phyloP scores from a whole-genome alignment of 1,139 yeast genomes.

The Pichia sp. region DNA sequence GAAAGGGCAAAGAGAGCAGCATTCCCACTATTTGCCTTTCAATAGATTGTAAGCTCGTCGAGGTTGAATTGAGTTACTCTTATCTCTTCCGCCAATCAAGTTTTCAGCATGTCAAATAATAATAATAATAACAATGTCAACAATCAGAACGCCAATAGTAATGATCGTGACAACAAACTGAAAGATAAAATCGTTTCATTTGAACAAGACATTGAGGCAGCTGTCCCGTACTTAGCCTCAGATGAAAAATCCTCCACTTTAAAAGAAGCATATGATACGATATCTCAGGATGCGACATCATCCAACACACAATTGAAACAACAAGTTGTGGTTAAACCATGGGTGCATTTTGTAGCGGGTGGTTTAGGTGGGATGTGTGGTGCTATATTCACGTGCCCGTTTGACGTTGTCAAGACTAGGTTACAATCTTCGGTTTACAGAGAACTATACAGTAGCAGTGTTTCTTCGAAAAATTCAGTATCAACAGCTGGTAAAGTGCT shows the following conservation, averaged over 20 bases:
- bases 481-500: slow-evolving; percentile 12
- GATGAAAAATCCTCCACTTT: slow-evolving; percentile 60
- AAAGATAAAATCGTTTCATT: slow-evolving; percentile 41
- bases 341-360: slow-evolving; percentile 99
- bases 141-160: background rate
- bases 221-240: slow-evolving; percentile 61
- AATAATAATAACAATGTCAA: slow-evolving; percentile 3
- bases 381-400: slow-evolving; percentile 87
- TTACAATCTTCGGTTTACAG: slow-evolving; percentile 74
- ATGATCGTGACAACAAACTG: background rate
- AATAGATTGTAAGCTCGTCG: background rate
- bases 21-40: background rate
- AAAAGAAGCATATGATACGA: slow-evolving; percentile 26
- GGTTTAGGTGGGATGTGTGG: slow-evolving; percentile 99
- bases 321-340: slow-evolving; percentile 51
- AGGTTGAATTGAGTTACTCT: background rate
- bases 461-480: background rate
- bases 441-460: slow-evolving; percentile 28
- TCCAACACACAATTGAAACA: slow-evolving; percentile 10
- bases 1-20: background rate
- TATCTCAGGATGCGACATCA: background rate
- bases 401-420: slow-evolving; percentile 95
- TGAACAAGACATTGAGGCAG: slow-evolving; percentile 41
- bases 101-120: slow-evolving; percentile 1
- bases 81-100: background rate